Percentiles rank a stretch among this genome's conserved stretches.
Conservation (phyloP, 208 protist species). For the Acanthamoeba triangularis region DNA sequence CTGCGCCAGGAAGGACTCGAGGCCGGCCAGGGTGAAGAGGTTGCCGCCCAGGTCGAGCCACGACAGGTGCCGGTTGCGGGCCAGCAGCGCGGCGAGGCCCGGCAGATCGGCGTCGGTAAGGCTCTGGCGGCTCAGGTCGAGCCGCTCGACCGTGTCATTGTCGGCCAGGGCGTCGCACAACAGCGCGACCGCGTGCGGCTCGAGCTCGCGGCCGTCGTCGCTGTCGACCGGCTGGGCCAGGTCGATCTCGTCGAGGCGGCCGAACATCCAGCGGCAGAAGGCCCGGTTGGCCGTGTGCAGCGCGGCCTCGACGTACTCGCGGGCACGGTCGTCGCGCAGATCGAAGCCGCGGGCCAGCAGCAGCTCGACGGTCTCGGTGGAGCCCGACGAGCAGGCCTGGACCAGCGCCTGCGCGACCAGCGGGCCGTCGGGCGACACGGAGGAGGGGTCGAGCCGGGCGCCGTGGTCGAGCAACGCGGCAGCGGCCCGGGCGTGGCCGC, state of each 20-base stretch:
- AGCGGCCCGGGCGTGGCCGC: background rate
- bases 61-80: slow-evolving; percentile 20
- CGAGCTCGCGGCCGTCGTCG: background rate
- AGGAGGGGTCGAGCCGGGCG: background rate
- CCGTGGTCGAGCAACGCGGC: background rate
- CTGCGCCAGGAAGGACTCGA: background rate
- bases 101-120: background rate
- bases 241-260: background rate
- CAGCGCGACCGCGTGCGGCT: background rate
- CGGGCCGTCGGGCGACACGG: background rate
- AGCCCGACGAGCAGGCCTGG: slow-evolving; percentile 15
- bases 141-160: background rate
- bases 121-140: background rate
- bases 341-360: background rate
- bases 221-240: background rate
- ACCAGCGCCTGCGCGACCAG: background rate
- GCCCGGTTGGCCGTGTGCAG: background rate
- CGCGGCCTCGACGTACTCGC: background rate
- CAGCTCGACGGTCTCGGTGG: background rate
- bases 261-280: background rate
- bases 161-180: background rate
- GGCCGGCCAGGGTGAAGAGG: background rate
- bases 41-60: background rate
- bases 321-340: background rate
- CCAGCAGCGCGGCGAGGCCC: background rate